phyloP scores from a whole-genome alignment of 306 rosid species.

The Trifolium repens region DNA sequence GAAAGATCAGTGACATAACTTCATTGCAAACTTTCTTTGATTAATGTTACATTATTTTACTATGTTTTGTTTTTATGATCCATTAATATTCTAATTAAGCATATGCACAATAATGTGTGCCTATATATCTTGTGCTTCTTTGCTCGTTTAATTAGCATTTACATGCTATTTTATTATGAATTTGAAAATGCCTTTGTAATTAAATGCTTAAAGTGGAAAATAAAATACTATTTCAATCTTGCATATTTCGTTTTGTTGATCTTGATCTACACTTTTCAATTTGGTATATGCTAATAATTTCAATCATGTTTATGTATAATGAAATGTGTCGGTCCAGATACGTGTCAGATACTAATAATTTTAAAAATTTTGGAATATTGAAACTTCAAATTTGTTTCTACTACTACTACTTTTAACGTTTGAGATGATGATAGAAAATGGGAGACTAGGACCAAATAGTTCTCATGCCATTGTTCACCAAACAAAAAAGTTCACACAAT shows the following conservation, averaged over 20 bases:
- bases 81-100: constrained; percentile 35
- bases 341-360: too few relatives aligned
- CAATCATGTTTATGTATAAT: too few relatives aligned
- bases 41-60: not conserved
- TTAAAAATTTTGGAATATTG: too few relatives aligned
- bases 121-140: too few relatives aligned
- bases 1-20: constrained; percentile 50
- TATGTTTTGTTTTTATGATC: constrained; percentile 12
- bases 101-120: constrained; percentile 31
- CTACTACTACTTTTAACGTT: too few relatives aligned
- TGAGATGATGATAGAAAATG: too few relatives aligned
- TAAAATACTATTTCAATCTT: constrained; percentile 3
- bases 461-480: too few relatives aligned
- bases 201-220: constrained; percentile 34
- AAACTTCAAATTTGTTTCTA: too few relatives aligned
- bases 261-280: not conserved
- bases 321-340: too few relatives aligned
- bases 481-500: too few relatives aligned
- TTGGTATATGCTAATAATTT: not conserved
- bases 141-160: constrained; percentile 14
- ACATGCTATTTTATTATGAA: not conserved
- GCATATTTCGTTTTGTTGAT: constrained; percentile 12
- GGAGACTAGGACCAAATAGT: too few relatives aligned
- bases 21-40: constrained; percentile 11
- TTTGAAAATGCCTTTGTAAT: constrained; percentile 31